Base-by-base conservation (phyloP, 371 early-diverging fungal genomes). In the Sporodiniella umbellata region DNA sequence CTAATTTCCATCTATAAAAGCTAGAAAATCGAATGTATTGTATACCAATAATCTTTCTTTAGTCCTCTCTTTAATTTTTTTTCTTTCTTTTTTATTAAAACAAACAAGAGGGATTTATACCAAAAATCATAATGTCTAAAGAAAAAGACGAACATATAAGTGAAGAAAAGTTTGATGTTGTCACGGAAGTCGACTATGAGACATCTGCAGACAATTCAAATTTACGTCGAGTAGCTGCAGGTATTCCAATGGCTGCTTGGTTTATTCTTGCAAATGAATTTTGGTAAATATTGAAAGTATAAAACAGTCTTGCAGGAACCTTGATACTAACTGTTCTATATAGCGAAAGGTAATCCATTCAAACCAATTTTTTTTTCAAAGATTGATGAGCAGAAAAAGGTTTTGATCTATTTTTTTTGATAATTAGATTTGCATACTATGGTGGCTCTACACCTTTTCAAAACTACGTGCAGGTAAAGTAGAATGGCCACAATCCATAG, bases 361-460 rank as follows among this genome's bases (percentile, higher is more conserved):
- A n/a, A n/a, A n/a, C n/a, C n/a, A n/a, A n/a, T n/a, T n/a, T n/a
- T n/a, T n/a, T n/a, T n/a, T n/a, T n/a, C n/a, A n/a, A n/a, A n/a
- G n/a, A n/a, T n/a, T n/a, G n/a, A n/a, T n/a, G n/a, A n/a, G n/a
- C n/a, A n/a, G n/a, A n/a, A n/a, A n/a, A n/a, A n/a, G n/a, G n/a
- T n/a, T n/a, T n/a, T n/a, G n/a, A n/a, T n/a, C n/a, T n/a, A n/a
- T n/a, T n/a, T n/a, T n/a, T n/a, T n/a, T n/a, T n/a, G n/a, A n/a
- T n/a, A 6, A 6, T 12, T 62, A 79, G 88, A 45, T 83, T 87
- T 51, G 70, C 88, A 3, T 88, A 77, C 72, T 87, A 86, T 61
- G 88, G 87, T 51, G 85, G 82, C 4, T 84, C 86, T 10, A 68
- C 76, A 19, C 66, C 83, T 57, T 86, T 86, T 57, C 80, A 79